Evolutionary conservation across 2,329 filamentous ascomycete species (phyloP).

Genomic region (Hymenoscyphus occultus): DNA sequence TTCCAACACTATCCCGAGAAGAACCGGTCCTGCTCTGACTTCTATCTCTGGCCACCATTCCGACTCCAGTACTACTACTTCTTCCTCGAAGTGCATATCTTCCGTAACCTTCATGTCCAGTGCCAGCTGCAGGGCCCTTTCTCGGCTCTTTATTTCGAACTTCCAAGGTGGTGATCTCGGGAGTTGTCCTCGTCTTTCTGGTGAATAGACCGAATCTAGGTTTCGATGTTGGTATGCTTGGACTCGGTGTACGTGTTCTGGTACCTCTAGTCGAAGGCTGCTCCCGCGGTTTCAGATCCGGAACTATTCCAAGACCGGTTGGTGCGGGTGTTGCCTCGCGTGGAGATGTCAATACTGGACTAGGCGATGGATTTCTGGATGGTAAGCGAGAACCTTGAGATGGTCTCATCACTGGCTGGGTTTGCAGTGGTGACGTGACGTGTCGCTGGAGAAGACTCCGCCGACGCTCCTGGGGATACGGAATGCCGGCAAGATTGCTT

Average conservation of each 20-base stretch:
- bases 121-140: conserved; percentile 86
- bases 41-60: conserved; percentile 41
- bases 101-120: conserved; percentile 85
- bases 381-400: conserved; percentile 36
- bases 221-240: conserved; percentile 55
- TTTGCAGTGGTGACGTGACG: conserved; percentile 27
- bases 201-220: conserved; percentile 76
- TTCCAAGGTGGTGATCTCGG: conserved; percentile 48
- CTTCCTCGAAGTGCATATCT: conserved; percentile 59
- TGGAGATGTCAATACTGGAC: conserved; percentile 34
- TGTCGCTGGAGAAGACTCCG: conserved; percentile 26
- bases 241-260: conserved; percentile 49
- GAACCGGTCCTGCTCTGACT: conserved; percentile 39
- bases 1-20: conserved; percentile 52
- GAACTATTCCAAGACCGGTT: conserved; percentile 34
- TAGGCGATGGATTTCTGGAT: conserved; percentile 37
- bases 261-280: conserved; percentile 32
- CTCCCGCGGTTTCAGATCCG: conserved; percentile 30
- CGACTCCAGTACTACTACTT: conserved; percentile 56
- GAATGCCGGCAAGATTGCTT: conserved; percentile 49
- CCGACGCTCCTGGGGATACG: conserved; percentile 25
- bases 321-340: conserved; percentile 31
- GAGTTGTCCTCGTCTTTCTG: conserved; percentile 63
- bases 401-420: conserved; percentile 36
- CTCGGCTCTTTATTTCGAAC: conserved; percentile 57